Conservation (phyloP, 257 asterid genomes). For the Solanum phureja region DNA sequence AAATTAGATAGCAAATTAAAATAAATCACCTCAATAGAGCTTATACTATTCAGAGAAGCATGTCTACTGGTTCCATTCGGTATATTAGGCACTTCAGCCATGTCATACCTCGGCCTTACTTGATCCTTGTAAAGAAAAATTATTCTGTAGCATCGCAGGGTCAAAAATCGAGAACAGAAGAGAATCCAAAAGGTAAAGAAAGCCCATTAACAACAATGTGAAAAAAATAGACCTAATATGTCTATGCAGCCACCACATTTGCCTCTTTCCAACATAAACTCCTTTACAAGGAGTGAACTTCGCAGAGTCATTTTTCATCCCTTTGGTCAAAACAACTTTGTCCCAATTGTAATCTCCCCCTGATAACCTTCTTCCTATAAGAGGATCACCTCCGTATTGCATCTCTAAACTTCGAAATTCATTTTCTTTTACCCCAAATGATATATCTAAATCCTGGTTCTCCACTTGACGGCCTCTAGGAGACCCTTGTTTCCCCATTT, state of each 20-base stretch:
- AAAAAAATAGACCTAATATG: conserved; percentile 38
- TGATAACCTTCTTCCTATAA: conserved; percentile 41
- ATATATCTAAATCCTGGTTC: conserved; percentile 14
- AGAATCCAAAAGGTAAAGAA: conserved; percentile 51
- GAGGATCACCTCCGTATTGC: conserved; percentile 29
- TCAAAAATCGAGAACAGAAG: conserved; percentile 48
- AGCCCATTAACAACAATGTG: conserved; percentile 36
- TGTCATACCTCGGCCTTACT: conserved; percentile 29
- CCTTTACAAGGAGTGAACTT: conserved; percentile 37
- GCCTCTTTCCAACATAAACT: conserved; percentile 35
- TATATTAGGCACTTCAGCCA: background rate
- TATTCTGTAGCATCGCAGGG: conserved; percentile 21
- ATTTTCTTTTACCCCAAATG: conserved; percentile 27
- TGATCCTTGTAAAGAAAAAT: conserved; percentile 16
- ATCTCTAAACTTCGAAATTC: conserved; percentile 26
- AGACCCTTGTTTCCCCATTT: conserved; percentile 44
- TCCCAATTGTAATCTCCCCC: conserved; percentile 37
- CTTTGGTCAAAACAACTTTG: conserved; percentile 24
- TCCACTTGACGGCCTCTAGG: conserved; percentile 25
- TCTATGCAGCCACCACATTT: conserved; percentile 38
- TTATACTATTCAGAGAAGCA: background rate
- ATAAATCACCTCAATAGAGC: background rate
- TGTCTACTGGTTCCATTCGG: background rate
- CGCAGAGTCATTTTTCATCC: conserved; percentile 31
- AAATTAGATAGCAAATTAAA: background rate